Evolutionary conservation across 306 rosid genomes (phyloP), one percentile per base, ranked within the genome.

Genomic region (Citrullus colocynthis): DNA sequence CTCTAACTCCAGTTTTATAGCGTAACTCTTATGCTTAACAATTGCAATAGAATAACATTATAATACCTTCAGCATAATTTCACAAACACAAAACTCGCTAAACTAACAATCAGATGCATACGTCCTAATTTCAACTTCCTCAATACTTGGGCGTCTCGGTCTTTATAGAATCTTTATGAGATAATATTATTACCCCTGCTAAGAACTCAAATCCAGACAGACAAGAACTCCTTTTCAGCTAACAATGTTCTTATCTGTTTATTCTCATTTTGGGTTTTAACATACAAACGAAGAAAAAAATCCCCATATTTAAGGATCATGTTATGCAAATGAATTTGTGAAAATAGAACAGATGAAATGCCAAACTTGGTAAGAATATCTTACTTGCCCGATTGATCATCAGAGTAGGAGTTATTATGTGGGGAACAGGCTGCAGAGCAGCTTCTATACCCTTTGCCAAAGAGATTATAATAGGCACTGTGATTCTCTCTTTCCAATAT

Each of bases 401-500:
- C 78, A 83, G 89, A 10, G 98, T 93, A 24, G 98, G 97, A 82
- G 98, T 93, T 17, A 90, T 85, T 74, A 93, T 90, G 82, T 89
- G 97, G 3, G 98, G 98, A 59, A 87, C 87, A 81, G 97, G 96
- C 65, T 93, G 83, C 76, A 93, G 75, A 56, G 96, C 96, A 79
- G 98, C 97, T 85, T 93, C 91, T 9, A 91, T 90, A 49, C 98
- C 98, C 83, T 93, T 91, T 0, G 98, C 88, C 65, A 93, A 83
- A 36, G 97, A 91, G 69, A 93, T 91, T 7, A 93, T 93, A 24
- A 93, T 84, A 32, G 98, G 98, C 57, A 85, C 88, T 16, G 91
- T 84, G 80, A 91, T 85, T 80, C 97, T 90, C 86, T 93, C 98
- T 79, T 91, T 91, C 98, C 97, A 93, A 52, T 91, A 93, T 42